These are phyloP conservation scores for Alternaria angustiovoidea DNA, from an alignment of 2,329 filamentous ascomycete genomes.

Conservation along the genomic window DNA sequence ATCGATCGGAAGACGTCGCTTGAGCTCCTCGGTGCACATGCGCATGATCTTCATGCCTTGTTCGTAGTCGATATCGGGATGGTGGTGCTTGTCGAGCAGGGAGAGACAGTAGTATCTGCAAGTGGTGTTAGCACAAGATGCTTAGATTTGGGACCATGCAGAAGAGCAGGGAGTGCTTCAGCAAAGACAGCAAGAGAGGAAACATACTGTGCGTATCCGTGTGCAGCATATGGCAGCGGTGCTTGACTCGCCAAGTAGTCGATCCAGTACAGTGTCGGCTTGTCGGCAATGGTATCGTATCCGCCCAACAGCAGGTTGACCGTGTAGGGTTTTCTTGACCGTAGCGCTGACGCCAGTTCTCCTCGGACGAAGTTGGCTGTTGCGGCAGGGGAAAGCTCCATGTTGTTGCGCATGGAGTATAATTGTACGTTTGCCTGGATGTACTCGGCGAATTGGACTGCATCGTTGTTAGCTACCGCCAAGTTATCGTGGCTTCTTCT, in stretches of 20 bases:
- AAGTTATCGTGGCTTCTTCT: not conserved
- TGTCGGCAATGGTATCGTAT: constrained; percentile 88
- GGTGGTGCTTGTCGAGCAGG: constrained; percentile 97
- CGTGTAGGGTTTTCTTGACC: constrained; percentile 92
- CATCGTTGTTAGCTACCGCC: constrained; percentile 13
- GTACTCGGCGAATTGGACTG: constrained; percentile 99
- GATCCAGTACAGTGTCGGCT: constrained; percentile 94
- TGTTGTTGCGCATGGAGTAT: constrained; percentile 97
- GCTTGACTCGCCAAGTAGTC: constrained; percentile 94
- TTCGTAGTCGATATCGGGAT: constrained; percentile 88
- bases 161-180: not conserved
- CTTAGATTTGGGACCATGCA: not conserved
- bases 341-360: constrained; percentile 88
- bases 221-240: constrained; percentile 90
- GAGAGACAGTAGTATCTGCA: constrained; percentile 93
- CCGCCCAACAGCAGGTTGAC: constrained; percentile 96
- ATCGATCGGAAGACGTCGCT: constrained; percentile 95
- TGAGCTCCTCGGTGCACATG: constrained; percentile 96
- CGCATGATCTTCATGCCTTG: constrained; percentile 90
- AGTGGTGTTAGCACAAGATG: constrained; percentile 5
- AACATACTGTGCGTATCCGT: constrained; percentile 94
- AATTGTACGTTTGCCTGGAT: constrained; percentile 98
- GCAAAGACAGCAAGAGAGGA: not conserved
- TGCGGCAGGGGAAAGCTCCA: constrained; percentile 86
- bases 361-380: constrained; percentile 92